Evolutionary conservation across 768 basidiomycete species (phyloP).

Genomic region (Xanthoconium purpureum): DNA sequence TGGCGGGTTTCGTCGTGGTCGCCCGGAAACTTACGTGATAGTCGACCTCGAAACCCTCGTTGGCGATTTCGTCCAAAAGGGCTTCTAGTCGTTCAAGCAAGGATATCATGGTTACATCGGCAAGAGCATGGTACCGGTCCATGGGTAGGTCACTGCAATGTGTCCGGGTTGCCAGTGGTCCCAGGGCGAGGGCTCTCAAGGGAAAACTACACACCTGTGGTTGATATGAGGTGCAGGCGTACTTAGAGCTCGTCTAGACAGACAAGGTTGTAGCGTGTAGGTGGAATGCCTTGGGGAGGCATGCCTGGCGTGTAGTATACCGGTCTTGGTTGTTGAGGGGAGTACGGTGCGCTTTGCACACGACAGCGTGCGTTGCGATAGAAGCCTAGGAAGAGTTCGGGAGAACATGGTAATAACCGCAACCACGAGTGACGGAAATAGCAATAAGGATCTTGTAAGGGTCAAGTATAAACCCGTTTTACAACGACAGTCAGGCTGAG

Average conservation of each 20-base stretch:
- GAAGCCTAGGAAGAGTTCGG: conserved; percentile 16
- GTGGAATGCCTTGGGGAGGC: not conserved
- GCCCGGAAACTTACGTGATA: conserved; percentile 63
- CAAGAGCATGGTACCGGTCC: conserved; percentile 64
- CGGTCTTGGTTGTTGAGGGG: conserved; percentile 6
- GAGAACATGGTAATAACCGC: conserved; percentile 14
- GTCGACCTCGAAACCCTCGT: conserved; percentile 74
- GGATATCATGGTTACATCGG: conserved; percentile 75
- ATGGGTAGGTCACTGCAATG: conserved; percentile 48
- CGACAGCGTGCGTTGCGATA: conserved; percentile 8
- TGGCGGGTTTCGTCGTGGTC: not conserved
- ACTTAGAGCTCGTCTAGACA: conserved; percentile 27
- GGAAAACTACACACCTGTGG: conserved; percentile 42
- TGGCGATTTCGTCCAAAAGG: conserved; percentile 57
- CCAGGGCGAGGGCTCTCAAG: not conserved
- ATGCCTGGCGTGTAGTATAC: not conserved
- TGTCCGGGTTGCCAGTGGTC: not conserved
- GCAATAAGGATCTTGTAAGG: not conserved
- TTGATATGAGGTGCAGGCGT: conserved; percentile 60
- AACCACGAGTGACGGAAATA: not conserved
- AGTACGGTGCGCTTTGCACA: not conserved
- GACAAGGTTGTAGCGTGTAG: not conserved
- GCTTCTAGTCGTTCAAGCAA: conserved; percentile 74
- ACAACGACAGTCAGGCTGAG: too few relatives aligned
- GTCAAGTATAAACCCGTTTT: too few relatives aligned